A percentile compares a stretch with the other conserved stretches of the same genome.
These are phyloP conservation scores for Mycena metata DNA, from an alignment of 768 basidiomycete genomes.

Conservation along the genomic window DNA sequence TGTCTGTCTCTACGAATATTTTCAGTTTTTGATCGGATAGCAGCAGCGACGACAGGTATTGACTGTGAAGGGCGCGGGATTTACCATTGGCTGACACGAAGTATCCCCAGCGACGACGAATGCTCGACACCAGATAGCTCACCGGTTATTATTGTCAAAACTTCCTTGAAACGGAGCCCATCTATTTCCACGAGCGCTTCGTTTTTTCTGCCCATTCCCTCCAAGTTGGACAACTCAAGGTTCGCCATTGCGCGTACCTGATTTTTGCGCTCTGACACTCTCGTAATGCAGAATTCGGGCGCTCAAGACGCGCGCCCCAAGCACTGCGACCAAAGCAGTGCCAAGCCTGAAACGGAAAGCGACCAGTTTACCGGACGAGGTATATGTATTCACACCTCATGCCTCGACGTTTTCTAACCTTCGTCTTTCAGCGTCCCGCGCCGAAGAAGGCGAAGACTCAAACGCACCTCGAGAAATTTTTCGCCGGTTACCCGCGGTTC, in stretches of 20 bases:
- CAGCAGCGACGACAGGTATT: conserved; percentile 8
- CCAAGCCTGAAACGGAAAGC: too few relatives aligned
- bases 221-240: background rate
- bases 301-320: too few relatives aligned
- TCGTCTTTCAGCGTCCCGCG: background rate
- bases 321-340: too few relatives aligned
- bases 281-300: too few relatives aligned
- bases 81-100: background rate
- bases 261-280: too few relatives aligned
- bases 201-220: background rate
- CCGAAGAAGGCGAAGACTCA: background rate
- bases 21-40: background rate
- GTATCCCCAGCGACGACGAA: conserved; percentile 13
- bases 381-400: background rate
- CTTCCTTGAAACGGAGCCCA: too few relatives aligned
- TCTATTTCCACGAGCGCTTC: background rate
- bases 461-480: conserved; percentile 37
- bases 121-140: conserved; percentile 12
- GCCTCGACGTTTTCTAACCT: background rate
- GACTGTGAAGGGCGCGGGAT: too few relatives aligned
- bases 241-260: too few relatives aligned
- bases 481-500: conserved; percentile 40
- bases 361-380: too few relatives aligned
- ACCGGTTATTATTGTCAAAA: background rate
- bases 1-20: background rate